Base-by-base conservation (phyloP, 225 moss, liverwort and hornwort species). In the Marchantia polymorpha region DNA sequence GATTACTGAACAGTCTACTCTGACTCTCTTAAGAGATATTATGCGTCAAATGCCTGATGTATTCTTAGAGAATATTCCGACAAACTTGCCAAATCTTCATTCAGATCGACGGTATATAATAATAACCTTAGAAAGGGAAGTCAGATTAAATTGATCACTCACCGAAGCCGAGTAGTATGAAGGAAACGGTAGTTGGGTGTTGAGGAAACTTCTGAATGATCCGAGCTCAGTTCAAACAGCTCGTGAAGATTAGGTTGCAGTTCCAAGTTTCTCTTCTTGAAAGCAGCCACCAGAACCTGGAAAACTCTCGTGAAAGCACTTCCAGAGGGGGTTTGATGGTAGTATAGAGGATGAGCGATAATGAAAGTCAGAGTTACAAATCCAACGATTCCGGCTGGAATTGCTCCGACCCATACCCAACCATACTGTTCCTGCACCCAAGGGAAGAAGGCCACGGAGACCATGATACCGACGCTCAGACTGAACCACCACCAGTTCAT, bases 401-500 rank as follows among this genome's bases (percentile, higher is more conserved):
- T 87, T 31, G 87, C 93, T 75, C 84, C 89, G 0, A 91, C 93
- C 89, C 90, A 90, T 10, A 89, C 89, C 89, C 90, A 89, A 63
- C 90, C 90, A 53, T 85, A 82, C 49, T 83, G 86, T 63, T 90
- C 85, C 79, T 91, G 91, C 47, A 91, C 82, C 68, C 89, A 93
- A 49, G 91, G 90, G 69, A 93, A 78, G 25, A 93, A 63, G 76
- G 90, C 89, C 20, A 91, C 93, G 25, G 93, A 91, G 65, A 91
- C 85, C 87, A 93, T 86, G 72, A 91, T 90, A 68, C 93, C 93
- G 61, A 91, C 86, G 77, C 91, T 91, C 8, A 93, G 81, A 72
- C 89, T 89, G 72, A 93, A 89, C 80, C 89, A 93, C 90, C 91
- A 91, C 91, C 91, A 93, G 79, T 93, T 93, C 70, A 91, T 90